Conservation (phyloP, 2,329 filamentous ascomycete genomes). For the Cladophialophora psammophila region DNA sequence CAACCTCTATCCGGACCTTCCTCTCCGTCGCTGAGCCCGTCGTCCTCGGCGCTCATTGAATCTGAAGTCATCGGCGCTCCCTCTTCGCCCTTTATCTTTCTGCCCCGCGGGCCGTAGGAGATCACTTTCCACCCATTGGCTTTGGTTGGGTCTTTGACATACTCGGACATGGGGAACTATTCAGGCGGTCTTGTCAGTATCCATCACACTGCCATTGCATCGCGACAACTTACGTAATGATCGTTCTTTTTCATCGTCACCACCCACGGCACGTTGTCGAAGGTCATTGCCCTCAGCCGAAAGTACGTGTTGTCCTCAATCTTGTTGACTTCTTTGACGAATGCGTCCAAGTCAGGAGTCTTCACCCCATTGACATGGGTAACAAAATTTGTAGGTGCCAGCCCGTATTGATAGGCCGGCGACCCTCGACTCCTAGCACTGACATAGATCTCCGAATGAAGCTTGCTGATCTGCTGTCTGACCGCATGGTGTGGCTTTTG, state of each 20-base stretch:
- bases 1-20: constrained; percentile 31
- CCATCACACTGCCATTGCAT: neutral
- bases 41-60: constrained; percentile 54
- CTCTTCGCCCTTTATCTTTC: constrained; percentile 47
- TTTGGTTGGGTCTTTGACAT: constrained; percentile 62
- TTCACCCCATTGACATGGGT: constrained; percentile 90
- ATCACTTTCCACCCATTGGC: constrained; percentile 65
- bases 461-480: constrained; percentile 93
- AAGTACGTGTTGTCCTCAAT: constrained; percentile 99
- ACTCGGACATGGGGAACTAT: constrained; percentile 71
- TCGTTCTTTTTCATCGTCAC: constrained; percentile 99
- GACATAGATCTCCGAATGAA: constrained; percentile 96
- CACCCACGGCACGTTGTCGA: constrained; percentile 99
- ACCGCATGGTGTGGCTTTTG: constrained; percentile 96
- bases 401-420: constrained; percentile 85
- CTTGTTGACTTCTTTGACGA: constrained; percentile 80
- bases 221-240: constrained; percentile 70
- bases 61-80: constrained; percentile 55
- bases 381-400: constrained; percentile 96
- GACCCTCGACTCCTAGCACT: constrained; percentile 84
- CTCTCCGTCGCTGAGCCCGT: constrained; percentile 44
- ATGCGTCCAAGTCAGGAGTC: constrained; percentile 81
- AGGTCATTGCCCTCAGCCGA: constrained; percentile 94
- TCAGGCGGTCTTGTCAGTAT: constrained; percentile 25
- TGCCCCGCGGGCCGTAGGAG: constrained; percentile 59